Conservation (phyloP, 2,329 filamentous ascomycete genomes). For the Fusarium avenaceum region DNA sequence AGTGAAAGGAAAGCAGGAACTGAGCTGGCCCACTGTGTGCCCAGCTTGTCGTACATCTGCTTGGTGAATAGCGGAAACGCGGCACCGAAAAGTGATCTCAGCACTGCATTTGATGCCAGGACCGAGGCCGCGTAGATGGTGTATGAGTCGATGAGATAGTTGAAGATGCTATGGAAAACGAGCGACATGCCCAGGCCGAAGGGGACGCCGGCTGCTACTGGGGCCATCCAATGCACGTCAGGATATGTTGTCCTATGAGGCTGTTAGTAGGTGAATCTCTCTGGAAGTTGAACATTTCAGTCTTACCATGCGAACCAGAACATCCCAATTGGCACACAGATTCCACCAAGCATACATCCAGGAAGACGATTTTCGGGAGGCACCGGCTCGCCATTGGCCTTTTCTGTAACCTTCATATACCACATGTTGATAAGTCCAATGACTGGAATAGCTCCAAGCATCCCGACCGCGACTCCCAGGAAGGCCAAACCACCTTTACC, state of each 20-base stretch:
- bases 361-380: constrained; percentile 74
- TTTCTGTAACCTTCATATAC: constrained; percentile 60
- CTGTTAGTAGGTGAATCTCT: neutral
- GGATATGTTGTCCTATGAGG: constrained; percentile 37
- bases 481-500: constrained; percentile 73
- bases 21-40: constrained; percentile 45
- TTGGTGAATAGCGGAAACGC: constrained; percentile 45
- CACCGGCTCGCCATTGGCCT: constrained; percentile 65
- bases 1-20: constrained; percentile 44
- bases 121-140: constrained; percentile 83
- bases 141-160: constrained; percentile 78
- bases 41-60: constrained; percentile 47
- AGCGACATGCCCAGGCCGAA: constrained; percentile 71
- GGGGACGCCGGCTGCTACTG: constrained; percentile 58
- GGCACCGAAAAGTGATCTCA: constrained; percentile 42
- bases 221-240: constrained; percentile 69
- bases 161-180: constrained; percentile 74
- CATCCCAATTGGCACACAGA: constrained; percentile 70
- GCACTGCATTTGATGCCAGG: constrained; percentile 67
- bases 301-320: constrained; percentile 75
- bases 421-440: constrained; percentile 66
- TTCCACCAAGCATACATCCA: constrained; percentile 69
- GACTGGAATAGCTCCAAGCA: constrained; percentile 67
- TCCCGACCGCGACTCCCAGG: constrained; percentile 74
- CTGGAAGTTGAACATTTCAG: rapidly evolving